Conservation (phyloP, 805 yeast genomes). For the Alloascoidea africana region DNA sequence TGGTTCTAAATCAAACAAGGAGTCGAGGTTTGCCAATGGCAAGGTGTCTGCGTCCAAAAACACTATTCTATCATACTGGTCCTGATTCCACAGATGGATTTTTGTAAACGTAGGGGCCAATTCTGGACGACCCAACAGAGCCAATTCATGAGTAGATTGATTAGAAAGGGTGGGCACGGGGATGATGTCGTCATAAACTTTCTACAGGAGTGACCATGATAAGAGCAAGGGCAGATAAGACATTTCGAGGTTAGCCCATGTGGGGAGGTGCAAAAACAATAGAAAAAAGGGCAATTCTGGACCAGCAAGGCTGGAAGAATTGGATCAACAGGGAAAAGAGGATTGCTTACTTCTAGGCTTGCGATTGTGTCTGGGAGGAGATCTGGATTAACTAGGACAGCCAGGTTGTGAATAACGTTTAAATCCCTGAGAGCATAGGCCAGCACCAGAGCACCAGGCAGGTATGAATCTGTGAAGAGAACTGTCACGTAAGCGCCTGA, state of each 20-base stretch:
- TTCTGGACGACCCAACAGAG: constrained; percentile 31
- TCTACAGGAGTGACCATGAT: constrained; percentile 2
- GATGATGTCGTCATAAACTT: constrained; percentile 14
- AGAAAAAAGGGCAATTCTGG: too few species aligned
- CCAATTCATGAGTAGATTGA: constrained; percentile 12
- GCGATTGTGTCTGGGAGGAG: constrained; percentile 5
- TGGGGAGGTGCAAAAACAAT: too few species aligned
- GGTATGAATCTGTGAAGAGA: constrained; percentile 4
- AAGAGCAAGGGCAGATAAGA: too few species aligned
- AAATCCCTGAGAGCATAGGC: constrained; percentile 20
- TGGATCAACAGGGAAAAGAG: constrained; percentile 1
- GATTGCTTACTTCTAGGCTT: constrained; percentile 5
- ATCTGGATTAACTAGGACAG: constrained; percentile 10
- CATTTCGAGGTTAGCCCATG: too few species aligned
- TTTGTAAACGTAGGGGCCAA: constrained; percentile 35
- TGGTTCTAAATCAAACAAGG: constrained; percentile 13
- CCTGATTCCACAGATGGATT: constrained; percentile 36
- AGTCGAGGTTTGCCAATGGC: constrained; percentile 21
- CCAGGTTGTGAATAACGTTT: constrained; percentile 12
- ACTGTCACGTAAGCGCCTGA: background rate
- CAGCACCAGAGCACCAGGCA: constrained; percentile 36
- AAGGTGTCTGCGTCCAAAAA: constrained; percentile 42
- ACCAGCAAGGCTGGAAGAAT: too few species aligned
- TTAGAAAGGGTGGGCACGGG: constrained; percentile 14
- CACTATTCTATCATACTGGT: constrained; percentile 23